phyloP scores from a whole-genome alignment of 2,329 filamentous ascomycete species.

The Teratosphaeria epicoccoides region DNA sequence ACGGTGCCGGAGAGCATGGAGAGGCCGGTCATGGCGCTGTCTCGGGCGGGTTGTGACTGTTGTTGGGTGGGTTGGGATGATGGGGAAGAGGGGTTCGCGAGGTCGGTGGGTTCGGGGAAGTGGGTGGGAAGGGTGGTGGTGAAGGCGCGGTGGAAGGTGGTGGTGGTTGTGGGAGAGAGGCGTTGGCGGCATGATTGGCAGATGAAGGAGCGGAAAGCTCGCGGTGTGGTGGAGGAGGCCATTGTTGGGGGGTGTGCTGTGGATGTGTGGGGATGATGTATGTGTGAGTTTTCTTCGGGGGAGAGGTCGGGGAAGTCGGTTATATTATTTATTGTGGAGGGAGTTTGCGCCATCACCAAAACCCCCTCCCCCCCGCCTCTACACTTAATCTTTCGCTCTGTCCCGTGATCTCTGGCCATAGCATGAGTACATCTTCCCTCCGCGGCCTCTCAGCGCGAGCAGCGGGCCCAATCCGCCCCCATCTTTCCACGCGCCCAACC shows the following conservation, averaged over 20 bases:
- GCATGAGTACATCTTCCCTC: constrained; percentile 36
- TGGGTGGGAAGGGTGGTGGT: constrained; percentile 15
- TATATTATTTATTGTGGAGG: not conserved
- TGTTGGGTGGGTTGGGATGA: not conserved
- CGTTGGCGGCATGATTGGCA: constrained; percentile 30
- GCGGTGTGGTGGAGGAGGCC: constrained; percentile 12
- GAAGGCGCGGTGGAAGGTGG: constrained; percentile 24
- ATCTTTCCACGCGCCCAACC: constrained; percentile 26
- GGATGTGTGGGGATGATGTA: not conserved
- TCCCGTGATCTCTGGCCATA: constrained; percentile 17
- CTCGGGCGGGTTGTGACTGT: not conserved
- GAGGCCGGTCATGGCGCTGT: constrained; percentile 2
- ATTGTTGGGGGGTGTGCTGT: no score
- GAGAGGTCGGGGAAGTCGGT: constrained; percentile 4
- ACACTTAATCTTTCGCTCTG: no score
- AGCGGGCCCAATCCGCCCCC: constrained; percentile 28
- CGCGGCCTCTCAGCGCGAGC: constrained; percentile 32
- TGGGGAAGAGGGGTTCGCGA: constrained; percentile 1
- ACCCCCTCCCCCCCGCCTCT: constrained; percentile 1
- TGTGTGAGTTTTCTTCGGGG: constrained; percentile 2
- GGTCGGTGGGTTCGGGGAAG: not conserved
- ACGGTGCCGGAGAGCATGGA: constrained; percentile 3
- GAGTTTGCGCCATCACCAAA: not conserved
- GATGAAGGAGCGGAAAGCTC: constrained; percentile 24
- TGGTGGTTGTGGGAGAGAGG: constrained; percentile 10